Conservation (phyloP, 176 grass and related monocot genomes). For the bread wheat (Triticum aestivum) region DNA sequence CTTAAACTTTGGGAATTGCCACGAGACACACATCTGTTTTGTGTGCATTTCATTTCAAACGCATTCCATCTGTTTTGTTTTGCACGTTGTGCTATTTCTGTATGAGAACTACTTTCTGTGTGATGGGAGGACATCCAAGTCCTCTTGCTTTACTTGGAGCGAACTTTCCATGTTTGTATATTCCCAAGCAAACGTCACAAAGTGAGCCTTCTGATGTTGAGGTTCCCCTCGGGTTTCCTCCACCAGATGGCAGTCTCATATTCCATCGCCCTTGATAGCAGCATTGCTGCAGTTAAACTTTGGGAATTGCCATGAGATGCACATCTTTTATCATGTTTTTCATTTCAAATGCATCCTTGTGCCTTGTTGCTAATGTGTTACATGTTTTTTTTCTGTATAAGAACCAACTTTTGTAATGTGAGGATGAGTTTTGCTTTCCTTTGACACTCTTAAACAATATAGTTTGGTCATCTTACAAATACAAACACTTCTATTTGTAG, state of each 20-base stretch:
- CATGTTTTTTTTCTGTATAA: too few species aligned
- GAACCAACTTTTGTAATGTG: background rate
- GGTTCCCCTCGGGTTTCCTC: background rate
- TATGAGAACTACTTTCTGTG: background rate
- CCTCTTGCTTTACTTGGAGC: background rate
- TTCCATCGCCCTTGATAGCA: background rate
- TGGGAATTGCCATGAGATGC: background rate
- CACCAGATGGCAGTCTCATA: background rate
- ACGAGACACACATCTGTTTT: background rate
- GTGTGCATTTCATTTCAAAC: background rate
- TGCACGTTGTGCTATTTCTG: too few species aligned
- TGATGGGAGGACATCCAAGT: background rate
- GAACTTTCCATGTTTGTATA: background rate
- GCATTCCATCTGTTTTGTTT: background rate
- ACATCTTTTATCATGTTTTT: background rate
- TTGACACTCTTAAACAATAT: background rate
- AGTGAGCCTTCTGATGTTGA: background rate
- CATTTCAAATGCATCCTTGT: background rate
- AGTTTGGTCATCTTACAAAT: background rate
- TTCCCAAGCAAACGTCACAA: background rate
- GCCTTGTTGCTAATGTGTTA: too few species aligned
- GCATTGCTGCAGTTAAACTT: background rate
- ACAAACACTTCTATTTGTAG: constrained; percentile 25
- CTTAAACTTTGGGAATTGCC: background rate
- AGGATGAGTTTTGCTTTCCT: background rate